Base-by-base conservation (phyloP, 2,329 filamentous ascomycete species). In the Hypoxylon sp. region DNA sequence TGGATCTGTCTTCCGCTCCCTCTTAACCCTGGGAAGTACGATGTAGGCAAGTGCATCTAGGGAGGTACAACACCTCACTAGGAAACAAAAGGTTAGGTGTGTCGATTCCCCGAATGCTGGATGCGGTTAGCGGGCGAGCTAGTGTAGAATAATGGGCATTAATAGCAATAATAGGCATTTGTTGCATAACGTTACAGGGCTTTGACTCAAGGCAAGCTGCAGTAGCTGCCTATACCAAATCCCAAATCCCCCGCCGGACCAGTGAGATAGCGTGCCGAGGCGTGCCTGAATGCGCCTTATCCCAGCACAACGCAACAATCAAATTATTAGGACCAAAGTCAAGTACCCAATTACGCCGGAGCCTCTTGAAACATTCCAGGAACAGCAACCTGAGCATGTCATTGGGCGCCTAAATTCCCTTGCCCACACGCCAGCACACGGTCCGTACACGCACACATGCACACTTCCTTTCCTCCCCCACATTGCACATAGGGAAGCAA, bases 341-440 rank as follows among this genome's bases (percentile, higher is more conserved):
- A 49, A 27, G 30, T 42, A 55, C 60, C 53, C 50, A 58, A 66
- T 56, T 57, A 70, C 48, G 59, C 50, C 60, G 59, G 55, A 66
- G 59, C 44, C 40, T 65, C 58, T 68, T 71, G 69, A 71, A 71
- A 71, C 69, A 69, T 71, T 71, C 66, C 69, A 71, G 66, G 69
- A 66, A 71, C 69, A 55, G 59, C 44, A 65, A 59, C 42, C 62
- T 42, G 17, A 58, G 33, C 42, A 25, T 71, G 30, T 66, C 7
- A 71, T 71, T 71, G 69, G 69, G 54, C 66, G 66, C 66, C 66
- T 63, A 64, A 69, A 66, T 69, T 71, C 66, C 56, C 59, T 65
- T 51, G 37, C 62, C 20, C 60, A 57, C 60, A 59, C 51, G 25
- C 46, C 60, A 14, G n/a, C n/a, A 13, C 33, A 60, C 57, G 48